Conservation (phyloP, 768 basidiomycete genomes). For the Rhodotorula paludigena region DNA sequence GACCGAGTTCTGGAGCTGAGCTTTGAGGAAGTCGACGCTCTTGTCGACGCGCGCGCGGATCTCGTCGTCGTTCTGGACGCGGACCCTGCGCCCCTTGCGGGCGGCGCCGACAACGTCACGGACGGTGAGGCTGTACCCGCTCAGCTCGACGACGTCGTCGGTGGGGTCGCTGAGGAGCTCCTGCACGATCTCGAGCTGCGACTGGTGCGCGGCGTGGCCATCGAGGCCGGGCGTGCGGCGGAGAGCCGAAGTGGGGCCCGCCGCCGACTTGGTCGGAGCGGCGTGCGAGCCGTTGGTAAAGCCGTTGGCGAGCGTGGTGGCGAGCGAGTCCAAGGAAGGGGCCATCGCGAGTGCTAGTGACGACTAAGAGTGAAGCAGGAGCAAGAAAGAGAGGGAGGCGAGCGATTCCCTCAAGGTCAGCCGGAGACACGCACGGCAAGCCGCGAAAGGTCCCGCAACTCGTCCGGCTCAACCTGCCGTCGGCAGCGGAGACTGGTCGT, state of each 20-base stretch:
- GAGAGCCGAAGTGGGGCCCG: neutral
- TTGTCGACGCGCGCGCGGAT: conserved; percentile 58
- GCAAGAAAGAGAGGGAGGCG: neutral
- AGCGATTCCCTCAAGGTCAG: no score
- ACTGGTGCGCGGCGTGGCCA: neutral
- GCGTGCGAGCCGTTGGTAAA: neutral
- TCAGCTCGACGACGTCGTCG: conserved; percentile 56
- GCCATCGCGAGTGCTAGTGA: neutral
- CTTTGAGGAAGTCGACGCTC: conserved; percentile 50
- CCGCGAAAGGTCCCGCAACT: no score
- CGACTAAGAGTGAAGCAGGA: neutral
- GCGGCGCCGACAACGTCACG: conserved; percentile 72
- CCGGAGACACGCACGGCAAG: no score
- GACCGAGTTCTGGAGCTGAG: conserved; percentile 60
- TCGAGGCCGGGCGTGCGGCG: neutral
- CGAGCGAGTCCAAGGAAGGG: neutral
- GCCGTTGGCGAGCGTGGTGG: neutral
- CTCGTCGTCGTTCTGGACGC: conserved; percentile 53
- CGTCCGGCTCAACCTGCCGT: no score
- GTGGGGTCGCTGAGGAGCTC: neutral
- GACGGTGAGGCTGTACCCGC: conserved; percentile 67
- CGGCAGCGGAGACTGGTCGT: no score
- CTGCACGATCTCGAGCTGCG: neutral
- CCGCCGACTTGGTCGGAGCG: neutral
- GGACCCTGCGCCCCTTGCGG: conserved; percentile 54